Base-by-base conservation (phyloP, 441 rosid genomes). In the Biscutella laevigata region DNA sequence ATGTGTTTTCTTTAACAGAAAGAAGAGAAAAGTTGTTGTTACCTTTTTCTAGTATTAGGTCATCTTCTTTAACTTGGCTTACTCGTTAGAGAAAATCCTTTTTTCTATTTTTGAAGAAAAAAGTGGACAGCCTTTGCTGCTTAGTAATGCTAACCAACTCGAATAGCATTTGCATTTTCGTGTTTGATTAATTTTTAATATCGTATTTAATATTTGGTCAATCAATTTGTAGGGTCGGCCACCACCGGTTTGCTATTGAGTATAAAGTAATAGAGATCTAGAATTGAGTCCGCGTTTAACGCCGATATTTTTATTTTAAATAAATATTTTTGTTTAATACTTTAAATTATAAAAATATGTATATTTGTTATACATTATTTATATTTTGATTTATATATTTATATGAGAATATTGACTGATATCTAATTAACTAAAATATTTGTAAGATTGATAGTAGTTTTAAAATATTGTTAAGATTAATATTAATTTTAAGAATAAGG, bases 141-240 rank as follows among this genome's bases (percentile, higher is more conserved):
- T 34, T 37, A 4, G 27, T 51, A 51, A 52, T 51, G 66, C 66
- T 42, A 6, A 51, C 42, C 66, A 51, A 51, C 66, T 61, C 66
- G 29, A 33, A 61, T 42, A n/a, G 28, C 51, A 61, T 42, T 51
- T 17, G 14, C 35, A 25, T 40, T 33, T 1, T 41, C 15, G 5
- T 24, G 29, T 51, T 61, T 25, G 16, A 51, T 52, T 17, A 48
- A 3, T 19, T 37, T 48, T 38, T 28, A 36, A 24, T 37, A 11
- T 34, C 28, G 5, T 9, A 16, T 11, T 27, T 26, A 20, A 12
- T 37, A 26, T 36, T 36, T 35, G 22, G 7, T n/a, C 10, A 43
- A n/a, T 21, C 25, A 6, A 16, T 41, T 13, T 32, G 28, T 13
- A 29, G 30, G 30, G 25, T 13, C n/a, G n/a, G n/a, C n/a, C 27